Evolutionary conservation across 1,284 basidiomycete genomes (phyloP).

Genomic region (Sutorius eximius): DNA sequence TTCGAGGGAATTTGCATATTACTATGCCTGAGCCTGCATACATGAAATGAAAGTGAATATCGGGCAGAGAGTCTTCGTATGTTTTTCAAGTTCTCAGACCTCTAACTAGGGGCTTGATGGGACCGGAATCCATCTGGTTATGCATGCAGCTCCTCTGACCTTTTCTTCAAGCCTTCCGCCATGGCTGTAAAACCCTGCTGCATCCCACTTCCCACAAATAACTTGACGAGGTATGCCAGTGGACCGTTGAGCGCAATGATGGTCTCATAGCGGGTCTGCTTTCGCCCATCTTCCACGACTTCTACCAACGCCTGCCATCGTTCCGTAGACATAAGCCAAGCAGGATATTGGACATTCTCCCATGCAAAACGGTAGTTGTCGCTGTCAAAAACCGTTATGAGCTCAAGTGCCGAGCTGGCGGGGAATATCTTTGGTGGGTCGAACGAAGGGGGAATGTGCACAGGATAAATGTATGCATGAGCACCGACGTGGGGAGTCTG

Average conservation of each 20-base stretch:
- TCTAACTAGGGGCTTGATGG: too few species aligned
- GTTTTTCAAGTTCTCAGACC: too few species aligned
- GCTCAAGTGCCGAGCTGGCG: slow-evolving; percentile 39
- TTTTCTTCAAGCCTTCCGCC: slow-evolving; percentile 56
- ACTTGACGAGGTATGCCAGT: slow-evolving; percentile 53
- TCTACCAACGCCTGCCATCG: slow-evolving; percentile 65
- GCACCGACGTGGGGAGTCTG: slow-evolving; percentile 51
- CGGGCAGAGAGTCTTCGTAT: too few species aligned
- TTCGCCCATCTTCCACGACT: slow-evolving; percentile 40
- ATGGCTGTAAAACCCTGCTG: slow-evolving; percentile 51
- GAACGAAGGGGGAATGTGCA: slow-evolving; percentile 60
- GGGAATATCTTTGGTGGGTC: slow-evolving; percentile 37
- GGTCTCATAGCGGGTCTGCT: slow-evolving; percentile 61
- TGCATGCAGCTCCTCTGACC: slow-evolving; percentile 42
- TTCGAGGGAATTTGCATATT: background rate
- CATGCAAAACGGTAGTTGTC: slow-evolving; percentile 58
- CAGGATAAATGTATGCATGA: slow-evolving; percentile 47
- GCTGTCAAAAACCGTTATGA: slow-evolving; percentile 50
- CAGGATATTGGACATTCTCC: slow-evolving; percentile 43
- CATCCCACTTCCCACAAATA: slow-evolving; percentile 46
- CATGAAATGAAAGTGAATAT: too few species aligned
- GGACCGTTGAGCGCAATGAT: slow-evolving; percentile 60
- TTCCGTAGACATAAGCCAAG: slow-evolving; percentile 51
- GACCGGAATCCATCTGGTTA: too few species aligned
- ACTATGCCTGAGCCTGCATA: too few species aligned